These are phyloP conservation scores for Amphibolis antarctica DNA, from an alignment of 106 monocot species.

Conservation along the genomic window DNA sequence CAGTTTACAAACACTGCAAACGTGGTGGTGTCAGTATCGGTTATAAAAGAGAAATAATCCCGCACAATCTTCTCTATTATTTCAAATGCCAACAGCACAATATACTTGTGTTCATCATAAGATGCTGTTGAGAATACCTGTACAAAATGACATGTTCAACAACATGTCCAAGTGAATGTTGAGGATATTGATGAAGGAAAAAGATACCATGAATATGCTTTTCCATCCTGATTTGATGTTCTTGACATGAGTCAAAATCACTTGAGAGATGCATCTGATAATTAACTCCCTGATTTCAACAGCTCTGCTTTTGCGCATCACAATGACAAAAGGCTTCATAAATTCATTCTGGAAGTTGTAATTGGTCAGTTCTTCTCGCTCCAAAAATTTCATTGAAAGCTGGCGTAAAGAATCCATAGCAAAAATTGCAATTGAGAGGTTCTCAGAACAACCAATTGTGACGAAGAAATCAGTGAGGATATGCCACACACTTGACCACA, in stretches of 20 bases:
- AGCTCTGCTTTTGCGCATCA: conserved; percentile 96
- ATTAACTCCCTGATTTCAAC: conserved; percentile 95
- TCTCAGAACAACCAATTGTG: conserved; percentile 95
- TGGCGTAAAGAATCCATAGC: conserved; percentile 99
- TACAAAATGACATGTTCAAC: conserved; percentile 2
- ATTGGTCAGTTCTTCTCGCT: conserved; percentile 87
- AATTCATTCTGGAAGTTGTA: conserved; percentile 99
- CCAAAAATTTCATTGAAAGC: conserved; percentile 94
- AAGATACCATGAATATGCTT: conserved; percentile 97
- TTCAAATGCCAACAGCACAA: conserved; percentile 90
- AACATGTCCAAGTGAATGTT: background rate
- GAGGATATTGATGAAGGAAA: background rate
- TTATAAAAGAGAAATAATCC: conserved; percentile 94
- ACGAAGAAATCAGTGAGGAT: conserved; percentile 91
- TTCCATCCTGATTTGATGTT: conserved; percentile 98
- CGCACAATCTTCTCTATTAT: conserved; percentile 92
- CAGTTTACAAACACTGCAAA: conserved; percentile 98
- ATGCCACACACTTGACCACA: conserved; percentile 96
- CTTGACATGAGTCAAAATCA: conserved; percentile 89
- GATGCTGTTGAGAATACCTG: conserved; percentile 98
- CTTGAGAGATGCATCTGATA: conserved; percentile 94
- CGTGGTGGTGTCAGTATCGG: conserved; percentile 85
- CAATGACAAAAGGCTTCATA: conserved; percentile 98
- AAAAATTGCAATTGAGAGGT: conserved; percentile 97
- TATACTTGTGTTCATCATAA: conserved; percentile 95